phyloP scores from a whole-genome alignment of 164 flowering plant genomes.

The Liquidambar formosana region DNA sequence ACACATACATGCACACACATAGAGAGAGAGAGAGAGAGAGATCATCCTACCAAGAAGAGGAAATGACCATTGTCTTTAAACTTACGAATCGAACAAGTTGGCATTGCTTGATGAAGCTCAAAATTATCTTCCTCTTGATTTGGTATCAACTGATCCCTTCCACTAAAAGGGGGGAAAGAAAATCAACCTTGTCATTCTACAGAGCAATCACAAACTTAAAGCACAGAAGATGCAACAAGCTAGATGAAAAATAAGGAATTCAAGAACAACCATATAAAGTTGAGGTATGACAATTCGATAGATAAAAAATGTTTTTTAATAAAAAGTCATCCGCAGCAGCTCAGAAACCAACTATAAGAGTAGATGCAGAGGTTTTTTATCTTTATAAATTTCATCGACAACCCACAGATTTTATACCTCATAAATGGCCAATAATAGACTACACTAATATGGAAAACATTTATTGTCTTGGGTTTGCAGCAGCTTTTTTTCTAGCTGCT shows the following conservation, averaged over 20 bases:
- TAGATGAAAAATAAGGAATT: not conserved
- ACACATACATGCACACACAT: no score
- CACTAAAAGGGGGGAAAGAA: conserved; percentile 23
- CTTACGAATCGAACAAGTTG: conserved; percentile 50
- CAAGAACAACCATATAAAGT: not conserved
- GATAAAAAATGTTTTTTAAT: no score
- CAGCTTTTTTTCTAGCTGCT: conserved; percentile 86
- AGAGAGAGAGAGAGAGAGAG: no score
- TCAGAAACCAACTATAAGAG: no score
- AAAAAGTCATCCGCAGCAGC: no score
- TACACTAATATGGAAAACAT: no score
- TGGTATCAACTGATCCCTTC: conserved; percentile 63
- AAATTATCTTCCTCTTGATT: conserved; percentile 57
- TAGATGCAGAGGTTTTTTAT: no score
- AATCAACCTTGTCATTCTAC: no score
- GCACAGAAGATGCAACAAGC: not conserved
- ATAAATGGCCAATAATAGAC: no score
- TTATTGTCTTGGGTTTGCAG: conserved; percentile 27
- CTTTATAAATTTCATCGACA: no score
- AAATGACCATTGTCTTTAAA: conserved; percentile 58
- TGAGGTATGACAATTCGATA: no score
- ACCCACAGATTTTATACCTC: no score
- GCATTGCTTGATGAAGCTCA: conserved; percentile 42
- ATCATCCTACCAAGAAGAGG: conserved; percentile 53
- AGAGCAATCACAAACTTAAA: conserved; percentile 6